Evolutionary conservation across 768 basidiomycete species (phyloP).

Genomic region (Mycena rosella): DNA sequence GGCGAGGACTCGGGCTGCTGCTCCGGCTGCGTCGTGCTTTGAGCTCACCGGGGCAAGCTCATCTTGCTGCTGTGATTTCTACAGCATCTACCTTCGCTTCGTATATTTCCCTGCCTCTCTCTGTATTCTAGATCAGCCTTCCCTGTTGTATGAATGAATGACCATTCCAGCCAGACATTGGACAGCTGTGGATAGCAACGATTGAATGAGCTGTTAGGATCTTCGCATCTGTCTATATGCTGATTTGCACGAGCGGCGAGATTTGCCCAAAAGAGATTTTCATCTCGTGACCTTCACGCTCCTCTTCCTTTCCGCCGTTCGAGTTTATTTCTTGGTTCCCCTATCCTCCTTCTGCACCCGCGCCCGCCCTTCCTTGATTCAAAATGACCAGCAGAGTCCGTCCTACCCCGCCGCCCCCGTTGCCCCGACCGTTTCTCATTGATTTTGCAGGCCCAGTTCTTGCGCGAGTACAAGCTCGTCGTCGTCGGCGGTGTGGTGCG

Average conservation of each 20-base stretch:
- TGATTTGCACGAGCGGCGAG: slow-evolving; percentile 11
- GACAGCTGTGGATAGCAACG: too few relatives aligned
- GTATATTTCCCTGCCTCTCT: not conserved
- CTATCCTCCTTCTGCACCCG: slow-evolving; percentile 24
- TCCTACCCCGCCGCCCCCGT: not conserved
- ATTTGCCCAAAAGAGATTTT: not conserved
- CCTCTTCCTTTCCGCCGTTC: not conserved
- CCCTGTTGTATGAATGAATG: slow-evolving; percentile 17
- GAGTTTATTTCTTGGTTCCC: slow-evolving; percentile 27
- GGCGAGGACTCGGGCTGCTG: slow-evolving; percentile 75
- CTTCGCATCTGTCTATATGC: slow-evolving; percentile 7
- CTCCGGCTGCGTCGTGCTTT: slow-evolving; percentile 73
- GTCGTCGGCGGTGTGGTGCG: slow-evolving; percentile 84
- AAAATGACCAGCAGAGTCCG: slow-evolving; percentile 31
- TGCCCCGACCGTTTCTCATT: not conserved
- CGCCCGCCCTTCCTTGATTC: not conserved
- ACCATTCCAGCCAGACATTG: too few relatives aligned
- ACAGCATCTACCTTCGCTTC: slow-evolving; percentile 7
- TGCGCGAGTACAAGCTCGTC: slow-evolving; percentile 56
- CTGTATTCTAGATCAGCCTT: slow-evolving; percentile 22
- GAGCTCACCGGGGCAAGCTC: slow-evolving; percentile 27
- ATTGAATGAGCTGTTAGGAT: slow-evolving; percentile 16
- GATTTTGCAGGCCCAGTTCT: slow-evolving; percentile 22
- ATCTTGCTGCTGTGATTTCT: slow-evolving; percentile 11
- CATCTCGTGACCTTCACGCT: not conserved